Percentiles rank a stretch among this genome's conserved stretches.
These are phyloP conservation scores for Colletotrichum sp. DNA, from an alignment of 2,329 filamentous ascomycete species.

Conservation along the genomic window DNA sequence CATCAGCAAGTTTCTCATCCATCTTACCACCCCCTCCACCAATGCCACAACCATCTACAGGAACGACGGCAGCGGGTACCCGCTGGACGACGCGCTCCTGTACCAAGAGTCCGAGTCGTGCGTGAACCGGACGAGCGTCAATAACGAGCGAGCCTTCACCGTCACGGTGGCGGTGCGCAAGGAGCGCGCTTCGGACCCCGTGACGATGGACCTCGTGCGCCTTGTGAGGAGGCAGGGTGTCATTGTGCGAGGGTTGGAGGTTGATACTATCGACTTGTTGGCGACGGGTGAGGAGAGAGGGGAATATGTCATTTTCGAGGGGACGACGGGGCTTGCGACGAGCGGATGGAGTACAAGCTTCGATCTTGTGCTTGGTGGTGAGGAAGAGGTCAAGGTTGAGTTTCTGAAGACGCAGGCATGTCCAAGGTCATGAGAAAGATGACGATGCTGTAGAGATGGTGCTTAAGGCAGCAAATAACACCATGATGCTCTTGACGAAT, in stretches of 20 bases:
- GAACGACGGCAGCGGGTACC: slow-evolving; percentile 32
- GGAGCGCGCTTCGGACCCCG: not conserved
- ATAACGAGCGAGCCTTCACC: slow-evolving; percentile 9
- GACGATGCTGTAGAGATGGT: not conserved
- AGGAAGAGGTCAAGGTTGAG: slow-evolving; percentile 4
- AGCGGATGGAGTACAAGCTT: slow-evolving; percentile 21
- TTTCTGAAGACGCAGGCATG: slow-evolving; percentile 20
- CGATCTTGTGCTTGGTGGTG: slow-evolving; percentile 12
- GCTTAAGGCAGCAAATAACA: not conserved
- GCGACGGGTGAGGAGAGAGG: not conserved
- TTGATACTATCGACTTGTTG: slow-evolving; percentile 10
- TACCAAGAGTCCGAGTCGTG: slow-evolving; percentile 32
- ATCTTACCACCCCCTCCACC: slow-evolving; percentile 27
- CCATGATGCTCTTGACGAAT: not conserved
- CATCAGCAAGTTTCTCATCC: slow-evolving; percentile 35
- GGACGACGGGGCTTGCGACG: slow-evolving; percentile 7
- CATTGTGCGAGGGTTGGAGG: slow-evolving; percentile 1
- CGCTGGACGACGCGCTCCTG: slow-evolving; percentile 29
- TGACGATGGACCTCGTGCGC: slow-evolving; percentile 12
- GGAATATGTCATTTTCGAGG: slow-evolving; percentile 3
- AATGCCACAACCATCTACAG: slow-evolving; percentile 26
- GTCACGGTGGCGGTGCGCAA: slow-evolving; percentile 17
- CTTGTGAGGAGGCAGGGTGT: slow-evolving; percentile 15
- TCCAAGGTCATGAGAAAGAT: not conserved
- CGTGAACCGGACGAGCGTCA: slow-evolving; percentile 17